Evolutionary conservation across 768 basidiomycete species (phyloP).

Genomic region (Serendipita sp.): DNA sequence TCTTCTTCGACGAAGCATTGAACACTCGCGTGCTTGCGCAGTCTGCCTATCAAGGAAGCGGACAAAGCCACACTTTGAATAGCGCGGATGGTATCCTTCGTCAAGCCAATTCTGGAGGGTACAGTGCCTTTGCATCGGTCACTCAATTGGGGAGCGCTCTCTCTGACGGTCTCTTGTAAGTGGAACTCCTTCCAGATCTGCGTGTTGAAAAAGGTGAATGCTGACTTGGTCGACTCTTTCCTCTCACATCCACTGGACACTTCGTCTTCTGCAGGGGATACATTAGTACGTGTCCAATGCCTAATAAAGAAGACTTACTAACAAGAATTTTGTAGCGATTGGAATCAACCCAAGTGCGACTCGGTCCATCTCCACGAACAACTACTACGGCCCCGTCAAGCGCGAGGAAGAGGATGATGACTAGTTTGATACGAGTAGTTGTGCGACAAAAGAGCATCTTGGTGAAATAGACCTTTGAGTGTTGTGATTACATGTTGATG

Average conservation of each 20-base stretch:
- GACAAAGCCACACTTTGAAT: conserved; percentile 18
- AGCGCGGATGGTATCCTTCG: conserved; percentile 20
- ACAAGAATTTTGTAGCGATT: not conserved
- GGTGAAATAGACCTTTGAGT: no score
- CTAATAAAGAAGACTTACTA: not conserved
- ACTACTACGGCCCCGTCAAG: conserved; percentile 1
- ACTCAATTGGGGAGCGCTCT: not conserved
- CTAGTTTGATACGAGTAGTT: no score
- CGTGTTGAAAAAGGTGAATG: no score
- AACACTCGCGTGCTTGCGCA: conserved; percentile 18
- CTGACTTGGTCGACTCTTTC: no score
- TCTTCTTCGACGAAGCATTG: conserved; percentile 26
- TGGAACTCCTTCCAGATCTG: not conserved
- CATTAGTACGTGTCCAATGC: no score
- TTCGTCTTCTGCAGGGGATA: no score
- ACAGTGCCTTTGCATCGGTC: conserved; percentile 15
- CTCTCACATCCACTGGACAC: no score
- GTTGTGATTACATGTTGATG: no score
- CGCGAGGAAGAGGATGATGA: not conserved
- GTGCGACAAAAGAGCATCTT: no score
- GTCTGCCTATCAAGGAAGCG: conserved; percentile 19
- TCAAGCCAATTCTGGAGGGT: conserved; percentile 14
- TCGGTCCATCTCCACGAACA: not conserved
- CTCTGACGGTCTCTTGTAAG: not conserved
- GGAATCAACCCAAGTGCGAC: not conserved